These are phyloP conservation scores for Canavalia ensiformis DNA, from an alignment of 306 rosid species.

Conservation along the genomic window DNA sequence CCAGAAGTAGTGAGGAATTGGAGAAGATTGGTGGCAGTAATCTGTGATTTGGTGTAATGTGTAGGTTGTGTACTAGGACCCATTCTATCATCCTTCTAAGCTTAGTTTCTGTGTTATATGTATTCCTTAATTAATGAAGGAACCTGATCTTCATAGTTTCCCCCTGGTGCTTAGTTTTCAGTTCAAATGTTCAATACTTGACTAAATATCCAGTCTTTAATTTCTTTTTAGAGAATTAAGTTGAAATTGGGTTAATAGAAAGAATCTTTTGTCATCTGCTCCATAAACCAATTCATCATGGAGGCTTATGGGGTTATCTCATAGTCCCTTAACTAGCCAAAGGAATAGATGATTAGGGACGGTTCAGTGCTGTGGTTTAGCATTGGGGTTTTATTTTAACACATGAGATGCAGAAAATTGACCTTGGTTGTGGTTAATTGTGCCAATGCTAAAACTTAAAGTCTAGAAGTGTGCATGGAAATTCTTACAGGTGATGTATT, in stretches of 20 bases:
- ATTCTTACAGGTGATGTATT: not conserved
- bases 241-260: conserved; percentile 49
- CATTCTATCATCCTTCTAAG: conserved; percentile 44
- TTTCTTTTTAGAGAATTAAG: conserved; percentile 49
- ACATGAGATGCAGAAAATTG: not conserved
- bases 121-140: conserved; percentile 54
- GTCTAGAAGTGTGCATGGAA: conserved; percentile 3
- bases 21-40: conserved; percentile 59
- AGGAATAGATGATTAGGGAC: conserved; percentile 15
- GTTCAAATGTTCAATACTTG: conserved; percentile 44
- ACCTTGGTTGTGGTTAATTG: not conserved
- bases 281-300: not conserved
- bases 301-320: conserved; percentile 13
- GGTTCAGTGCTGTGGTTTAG: not conserved
- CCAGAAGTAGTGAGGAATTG: conserved; percentile 57
- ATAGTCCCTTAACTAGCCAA: conserved; percentile 7
- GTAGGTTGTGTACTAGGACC: conserved; percentile 53
- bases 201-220: conserved; percentile 39
- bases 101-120: conserved; percentile 54
- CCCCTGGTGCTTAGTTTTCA: conserved; percentile 53
- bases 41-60: conserved; percentile 54
- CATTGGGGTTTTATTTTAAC: conserved; percentile 19
- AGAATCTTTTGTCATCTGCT: conserved; percentile 26
- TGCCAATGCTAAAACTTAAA: not conserved
- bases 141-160: conserved; percentile 52